These are phyloP conservation scores for Cystobasidiaceae sp. DNA, from an alignment of 1,284 basidiomycete species.

Conservation along the genomic window DNA sequence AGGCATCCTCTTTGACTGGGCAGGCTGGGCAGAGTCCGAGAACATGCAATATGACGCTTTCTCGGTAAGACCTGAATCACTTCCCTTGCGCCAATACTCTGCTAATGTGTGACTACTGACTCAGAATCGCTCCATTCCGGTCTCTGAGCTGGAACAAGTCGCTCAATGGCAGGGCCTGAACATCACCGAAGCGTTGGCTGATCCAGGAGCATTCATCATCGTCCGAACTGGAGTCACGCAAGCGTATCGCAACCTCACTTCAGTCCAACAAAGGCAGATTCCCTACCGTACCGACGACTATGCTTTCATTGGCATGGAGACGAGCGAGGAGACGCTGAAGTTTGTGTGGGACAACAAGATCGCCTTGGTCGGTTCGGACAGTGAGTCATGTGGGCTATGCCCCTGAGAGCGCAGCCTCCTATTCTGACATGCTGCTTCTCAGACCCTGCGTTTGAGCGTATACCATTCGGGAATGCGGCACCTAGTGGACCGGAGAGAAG, in stretches of 20 bases:
- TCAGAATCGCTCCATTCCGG: background rate
- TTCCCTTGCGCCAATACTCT: background rate
- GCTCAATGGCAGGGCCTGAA: background rate
- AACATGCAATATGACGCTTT: background rate
- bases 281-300: background rate
- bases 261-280: background rate
- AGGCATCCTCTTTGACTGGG: constrained; percentile 1
- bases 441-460: no score
- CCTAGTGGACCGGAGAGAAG: no score
- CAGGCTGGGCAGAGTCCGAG: background rate
- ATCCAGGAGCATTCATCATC: background rate
- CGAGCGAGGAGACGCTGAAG: background rate
- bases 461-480: no score
- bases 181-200: background rate
- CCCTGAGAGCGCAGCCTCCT: no score
- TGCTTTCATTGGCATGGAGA: background rate
- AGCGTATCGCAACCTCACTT: background rate
- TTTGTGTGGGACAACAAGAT: background rate
- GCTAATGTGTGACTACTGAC: background rate
- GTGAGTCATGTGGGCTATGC: no score
- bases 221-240: background rate
- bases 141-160: background rate
- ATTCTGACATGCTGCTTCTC: no score
- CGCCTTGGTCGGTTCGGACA: no score
- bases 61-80: background rate